Evolutionary conservation across 208 protist species (phyloP).

Genomic region (Trypanosoma cruzi): DNA sequence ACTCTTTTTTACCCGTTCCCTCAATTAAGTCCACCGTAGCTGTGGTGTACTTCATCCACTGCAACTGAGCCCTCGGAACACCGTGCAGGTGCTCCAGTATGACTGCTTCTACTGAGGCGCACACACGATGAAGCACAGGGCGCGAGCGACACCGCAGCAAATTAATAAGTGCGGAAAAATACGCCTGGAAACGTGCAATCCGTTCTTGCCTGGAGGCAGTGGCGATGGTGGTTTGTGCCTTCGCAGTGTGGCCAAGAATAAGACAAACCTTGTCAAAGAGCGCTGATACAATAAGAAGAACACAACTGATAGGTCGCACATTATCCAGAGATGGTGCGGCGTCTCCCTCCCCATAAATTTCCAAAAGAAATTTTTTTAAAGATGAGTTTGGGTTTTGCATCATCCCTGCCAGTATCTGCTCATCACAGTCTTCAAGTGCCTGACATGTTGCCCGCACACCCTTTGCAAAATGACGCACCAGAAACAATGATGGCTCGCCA

Average conservation of each 20-base stretch:
- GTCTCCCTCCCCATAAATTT: constrained; percentile 10
- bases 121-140: constrained; percentile 75
- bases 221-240: constrained; percentile 1
- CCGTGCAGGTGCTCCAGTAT: constrained; percentile 71
- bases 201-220: constrained; percentile 24
- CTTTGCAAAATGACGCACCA: constrained; percentile 69
- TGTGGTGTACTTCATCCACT: constrained; percentile 76
- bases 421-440: constrained; percentile 63
- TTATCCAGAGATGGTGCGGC: constrained; percentile 30
- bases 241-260: constrained; percentile 38
- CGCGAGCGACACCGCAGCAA: constrained; percentile 68
- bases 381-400: constrained; percentile 39
- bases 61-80: constrained; percentile 43
- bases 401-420: constrained; percentile 35
- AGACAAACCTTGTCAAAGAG: constrained; percentile 82
- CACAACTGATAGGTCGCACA: constrained; percentile 54
- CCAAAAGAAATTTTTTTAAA: constrained; percentile 13
- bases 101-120: constrained; percentile 81
- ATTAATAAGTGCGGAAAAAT: constrained; percentile 79
- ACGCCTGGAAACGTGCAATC: constrained; percentile 60
- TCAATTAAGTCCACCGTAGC: constrained; percentile 50
- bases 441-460: constrained; percentile 53
- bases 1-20: constrained; percentile 59
- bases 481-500: constrained; percentile 45
- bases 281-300: constrained; percentile 74